Evolutionary conservation across 2,329 filamentous ascomycete species (phyloP), one percentile per base, ranked within the genome.

Genomic region (Endoconidiophora laricicola): DNA sequence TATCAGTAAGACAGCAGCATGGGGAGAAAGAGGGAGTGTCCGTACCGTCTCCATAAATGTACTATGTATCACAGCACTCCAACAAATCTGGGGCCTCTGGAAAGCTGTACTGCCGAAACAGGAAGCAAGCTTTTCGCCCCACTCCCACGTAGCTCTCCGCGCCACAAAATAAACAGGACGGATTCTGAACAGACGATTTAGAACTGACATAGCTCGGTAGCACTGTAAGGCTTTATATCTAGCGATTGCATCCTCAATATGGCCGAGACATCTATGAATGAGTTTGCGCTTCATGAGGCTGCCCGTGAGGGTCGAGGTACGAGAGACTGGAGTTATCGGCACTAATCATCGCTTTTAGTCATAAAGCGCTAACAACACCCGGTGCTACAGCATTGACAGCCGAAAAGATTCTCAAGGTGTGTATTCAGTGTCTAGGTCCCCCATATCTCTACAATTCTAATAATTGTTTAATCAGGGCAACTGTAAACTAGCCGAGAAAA

Each of bases 261-360:
- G 29, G 29, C 29, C 7, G 9, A 33, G 29, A 12, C 12, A 33
- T 12, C 6, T 12, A 3, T 33, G 29, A 69, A 78, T 47, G 86
- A 82, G 58, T 95, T 81, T 58, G 83, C 86, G 24, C 81, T 95
- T 41, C 90, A 96, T 61, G 84, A 84, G 56, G 90, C 90, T 40
- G 82, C 83, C 54, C 76, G 88, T 51, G 86, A 94, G 63, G 87
- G 88, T 40, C 83, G 78, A 69, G 73, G 88, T 94, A 72, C 61
- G 72, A 58, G 48, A 42, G 24, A 38, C 24, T 43, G 12, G 29
- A 20, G n/a, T 2, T 33, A n/a, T 14, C 14, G 6, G 22, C 44
- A 18, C 12, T 44, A 7, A 10, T 36, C 22, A 23, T 33, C 37
- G 44, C 10, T 48, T 16, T 16, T 10, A 39, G 9, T 18, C 43